Conservation (phyloP, 2,329 filamentous ascomycete species). For the Rasamsonia emersonii region DNA sequence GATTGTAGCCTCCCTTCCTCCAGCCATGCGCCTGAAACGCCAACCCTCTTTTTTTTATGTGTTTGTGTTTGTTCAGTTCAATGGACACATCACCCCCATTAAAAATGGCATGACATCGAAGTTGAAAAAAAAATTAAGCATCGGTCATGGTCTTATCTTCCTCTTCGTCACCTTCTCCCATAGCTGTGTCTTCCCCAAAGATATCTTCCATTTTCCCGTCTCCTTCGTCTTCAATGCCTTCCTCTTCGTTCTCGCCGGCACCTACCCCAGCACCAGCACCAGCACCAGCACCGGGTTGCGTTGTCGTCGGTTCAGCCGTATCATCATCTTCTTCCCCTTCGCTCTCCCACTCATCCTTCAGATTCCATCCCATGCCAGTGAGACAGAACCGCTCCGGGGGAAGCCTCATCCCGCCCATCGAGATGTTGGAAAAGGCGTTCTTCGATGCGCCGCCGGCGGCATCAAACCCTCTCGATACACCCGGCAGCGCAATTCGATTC, state of each 20-base stretch:
- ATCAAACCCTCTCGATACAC: conserved; percentile 45
- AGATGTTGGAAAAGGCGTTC: conserved; percentile 22
- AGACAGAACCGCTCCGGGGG: conserved; percentile 56
- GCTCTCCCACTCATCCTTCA: conserved; percentile 52
- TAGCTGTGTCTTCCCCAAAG: conserved; percentile 34
- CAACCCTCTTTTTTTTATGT: conserved; percentile 2
- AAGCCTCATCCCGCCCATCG: conserved; percentile 47
- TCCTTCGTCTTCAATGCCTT: conserved; percentile 31
- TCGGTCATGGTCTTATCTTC: conserved; percentile 37
- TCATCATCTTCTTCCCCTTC: conserved; percentile 40
- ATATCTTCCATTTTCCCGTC: conserved; percentile 42
- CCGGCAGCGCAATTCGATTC: conserved; percentile 46
- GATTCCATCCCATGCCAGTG: conserved; percentile 47
- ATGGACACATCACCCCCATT: too few species aligned
- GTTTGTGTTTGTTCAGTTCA: too few species aligned
- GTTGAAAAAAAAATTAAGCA: conserved; percentile 19
- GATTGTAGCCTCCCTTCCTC: background rate
- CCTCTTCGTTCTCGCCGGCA: too few species aligned
- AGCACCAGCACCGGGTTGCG: conserved; percentile 10
- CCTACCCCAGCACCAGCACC: conserved; percentile 25
- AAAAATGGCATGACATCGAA: too few species aligned
- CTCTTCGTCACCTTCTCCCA: conserved; percentile 29
- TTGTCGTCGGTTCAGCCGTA: conserved; percentile 2
- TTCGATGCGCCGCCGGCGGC: conserved; percentile 14
- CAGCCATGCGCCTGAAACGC: conserved; percentile 4